Evolutionary conservation across 2,329 filamentous ascomycete species (phyloP).

Genomic region (Pseudohalonectria lignicola): DNA sequence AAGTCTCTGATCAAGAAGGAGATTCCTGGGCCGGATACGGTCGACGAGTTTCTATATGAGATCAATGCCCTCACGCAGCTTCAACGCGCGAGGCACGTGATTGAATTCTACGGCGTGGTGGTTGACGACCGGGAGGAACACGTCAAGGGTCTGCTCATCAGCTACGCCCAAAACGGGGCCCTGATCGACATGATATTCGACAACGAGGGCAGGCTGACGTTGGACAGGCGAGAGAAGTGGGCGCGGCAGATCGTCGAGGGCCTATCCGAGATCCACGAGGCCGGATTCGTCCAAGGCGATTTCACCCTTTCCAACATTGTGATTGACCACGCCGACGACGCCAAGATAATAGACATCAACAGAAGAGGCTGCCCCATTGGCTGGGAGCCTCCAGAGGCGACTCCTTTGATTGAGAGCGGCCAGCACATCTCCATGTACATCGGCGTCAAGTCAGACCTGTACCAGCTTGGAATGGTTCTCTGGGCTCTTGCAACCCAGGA

Average conservation of each 20-base stretch:
- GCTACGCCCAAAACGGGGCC: constrained; percentile 75
- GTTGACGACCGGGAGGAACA: constrained; percentile 63
- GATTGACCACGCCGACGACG: constrained; percentile 71
- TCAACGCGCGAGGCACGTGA: constrained; percentile 62
- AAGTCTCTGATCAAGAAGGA: constrained; percentile 87
- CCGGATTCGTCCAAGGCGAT: constrained; percentile 93
- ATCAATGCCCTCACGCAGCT: constrained; percentile 86
- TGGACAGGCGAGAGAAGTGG: constrained; percentile 73
- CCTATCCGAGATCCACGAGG: constrained; percentile 85
- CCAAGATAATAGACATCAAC: constrained; percentile 98
- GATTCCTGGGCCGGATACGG: constrained; percentile 87
- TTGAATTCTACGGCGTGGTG: constrained; percentile 78
- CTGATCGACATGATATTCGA: constrained; percentile 89
- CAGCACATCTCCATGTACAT: constrained; percentile 96
- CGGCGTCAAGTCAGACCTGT: constrained; percentile 93
- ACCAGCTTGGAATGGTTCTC: constrained; percentile 91
- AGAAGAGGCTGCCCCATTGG: constrained; percentile 91
- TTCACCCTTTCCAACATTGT: constrained; percentile 98
- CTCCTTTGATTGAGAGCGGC: constrained; percentile 71
- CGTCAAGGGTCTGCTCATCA: constrained; percentile 84
- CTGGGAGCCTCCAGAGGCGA: constrained; percentile 93
- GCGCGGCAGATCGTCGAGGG: constrained; percentile 84
- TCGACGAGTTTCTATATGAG: constrained; percentile 96
- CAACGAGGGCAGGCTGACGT: constrained; percentile 48
- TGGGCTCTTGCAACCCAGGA: constrained; percentile 83